These are phyloP conservation scores for Pterocarpus santalinus DNA, from an alignment of 306 rosid genomes.

Conservation along the genomic window DNA sequence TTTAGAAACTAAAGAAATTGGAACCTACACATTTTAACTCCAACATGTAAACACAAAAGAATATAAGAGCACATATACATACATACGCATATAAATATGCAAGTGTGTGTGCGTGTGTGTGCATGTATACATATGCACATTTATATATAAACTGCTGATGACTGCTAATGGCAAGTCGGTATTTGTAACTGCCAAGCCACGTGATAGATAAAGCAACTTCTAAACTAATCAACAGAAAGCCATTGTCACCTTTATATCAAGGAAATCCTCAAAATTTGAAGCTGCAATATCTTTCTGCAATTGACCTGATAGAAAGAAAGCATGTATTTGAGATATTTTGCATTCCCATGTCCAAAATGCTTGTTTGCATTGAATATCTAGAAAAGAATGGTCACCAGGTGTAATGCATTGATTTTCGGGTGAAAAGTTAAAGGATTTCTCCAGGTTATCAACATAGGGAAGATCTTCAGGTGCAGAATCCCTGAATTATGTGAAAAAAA, in stretches of 20 bases:
- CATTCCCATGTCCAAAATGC: conserved; percentile 44
- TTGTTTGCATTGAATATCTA: conserved; percentile 31
- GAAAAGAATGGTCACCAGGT: conserved; percentile 39
- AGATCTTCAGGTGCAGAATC: conserved; percentile 55
- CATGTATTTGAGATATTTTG: conserved; percentile 48
- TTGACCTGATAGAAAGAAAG: conserved; percentile 42
- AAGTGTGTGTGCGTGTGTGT: neutral
- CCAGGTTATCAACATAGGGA: conserved; percentile 46
- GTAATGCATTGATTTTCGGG: conserved; percentile 46
- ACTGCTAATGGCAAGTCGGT: neutral
- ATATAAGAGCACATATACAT: neutral
- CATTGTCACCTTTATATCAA: conserved; percentile 50
- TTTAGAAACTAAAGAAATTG: neutral
- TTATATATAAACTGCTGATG: neutral
- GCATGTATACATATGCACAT: no score
- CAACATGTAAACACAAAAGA: neutral
- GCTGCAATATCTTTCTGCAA: conserved; percentile 39
- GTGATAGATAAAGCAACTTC: neutral
- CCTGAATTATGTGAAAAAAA: conserved; percentile 54
- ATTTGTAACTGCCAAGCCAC: neutral
- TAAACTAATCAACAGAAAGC: neutral
- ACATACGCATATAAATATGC: no score
- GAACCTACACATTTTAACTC: neutral
- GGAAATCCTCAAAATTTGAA: conserved; percentile 40
- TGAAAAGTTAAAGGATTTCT: conserved; percentile 46